Evolutionary conservation across 2,329 filamentous ascomycete genomes (phyloP).

Genomic region (Cladosporium velox): DNA sequence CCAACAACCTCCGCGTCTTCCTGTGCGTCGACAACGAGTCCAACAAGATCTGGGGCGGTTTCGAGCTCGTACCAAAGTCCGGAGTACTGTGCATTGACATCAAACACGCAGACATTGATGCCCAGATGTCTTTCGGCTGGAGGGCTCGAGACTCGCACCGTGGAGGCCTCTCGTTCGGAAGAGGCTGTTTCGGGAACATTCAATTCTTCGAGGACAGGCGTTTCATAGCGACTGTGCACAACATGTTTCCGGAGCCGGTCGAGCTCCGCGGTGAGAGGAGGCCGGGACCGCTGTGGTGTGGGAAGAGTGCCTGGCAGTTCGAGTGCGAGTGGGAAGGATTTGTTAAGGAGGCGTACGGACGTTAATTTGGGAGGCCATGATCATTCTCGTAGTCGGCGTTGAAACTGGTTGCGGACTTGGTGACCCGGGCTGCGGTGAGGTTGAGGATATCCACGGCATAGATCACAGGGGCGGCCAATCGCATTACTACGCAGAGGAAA

Average conservation of each 20-base stretch:
- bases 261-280: slow-evolving; percentile 34
- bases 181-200: slow-evolving; percentile 39
- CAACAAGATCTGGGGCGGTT: slow-evolving; percentile 50
- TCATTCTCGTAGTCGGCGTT: not conserved
- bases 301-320: slow-evolving; percentile 29
- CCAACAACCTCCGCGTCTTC: slow-evolving; percentile 38
- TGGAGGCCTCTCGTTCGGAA: slow-evolving; percentile 35
- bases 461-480: not conserved
- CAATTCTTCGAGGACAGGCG: slow-evolving; percentile 30
- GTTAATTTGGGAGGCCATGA: slow-evolving; percentile 11
- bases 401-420: not conserved
- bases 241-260: slow-evolving; percentile 33
- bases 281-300: slow-evolving; percentile 28
- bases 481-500: not conserved
- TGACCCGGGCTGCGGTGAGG: not conserved
- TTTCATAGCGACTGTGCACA: slow-evolving; percentile 31
- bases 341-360: slow-evolving; percentile 34
- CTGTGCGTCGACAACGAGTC: slow-evolving; percentile 41
- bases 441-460: not conserved
- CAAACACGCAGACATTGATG: slow-evolving; percentile 27
- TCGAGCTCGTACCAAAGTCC: slow-evolving; percentile 46
- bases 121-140: slow-evolving; percentile 33
- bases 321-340: slow-evolving; percentile 34
- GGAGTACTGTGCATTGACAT: slow-evolving; percentile 47
- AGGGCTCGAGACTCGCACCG: slow-evolving; percentile 36